Evolutionary conservation across 2,329 filamentous ascomycete genomes (phyloP).

Genomic region (Paecilomyces fulvus): DNA sequence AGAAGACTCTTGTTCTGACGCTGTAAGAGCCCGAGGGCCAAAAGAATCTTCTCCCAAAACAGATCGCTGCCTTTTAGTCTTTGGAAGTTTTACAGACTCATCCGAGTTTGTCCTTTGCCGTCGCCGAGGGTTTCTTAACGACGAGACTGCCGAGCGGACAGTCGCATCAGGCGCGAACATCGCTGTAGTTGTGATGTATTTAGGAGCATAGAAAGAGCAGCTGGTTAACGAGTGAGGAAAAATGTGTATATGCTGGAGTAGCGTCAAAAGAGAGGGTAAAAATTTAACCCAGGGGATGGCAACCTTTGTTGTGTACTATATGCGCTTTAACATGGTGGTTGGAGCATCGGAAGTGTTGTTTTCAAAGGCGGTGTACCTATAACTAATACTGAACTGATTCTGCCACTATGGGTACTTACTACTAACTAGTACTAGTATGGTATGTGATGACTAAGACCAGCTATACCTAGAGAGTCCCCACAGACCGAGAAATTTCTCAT

Average conservation of each 20-base stretch:
- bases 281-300: not conserved
- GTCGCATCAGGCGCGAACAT: constrained; percentile 33
- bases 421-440: too few species aligned
- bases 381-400: not conserved
- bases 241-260: not conserved
- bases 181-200: constrained; percentile 4
- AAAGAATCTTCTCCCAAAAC: constrained; percentile 28
- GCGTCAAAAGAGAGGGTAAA: not conserved
- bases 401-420: not conserved
- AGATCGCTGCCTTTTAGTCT: constrained; percentile 41
- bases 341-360: not conserved
- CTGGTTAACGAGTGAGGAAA: not conserved
- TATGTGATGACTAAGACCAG: not conserved
- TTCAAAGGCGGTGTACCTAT: not conserved
- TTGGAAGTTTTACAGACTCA: constrained; percentile 37
- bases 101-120: constrained; percentile 36
- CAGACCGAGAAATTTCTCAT: not conserved
- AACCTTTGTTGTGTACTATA: not conserved
- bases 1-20: constrained; percentile 11
- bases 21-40: constrained; percentile 16
- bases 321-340: not conserved
- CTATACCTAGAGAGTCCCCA: not conserved
- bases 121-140: constrained; percentile 28
- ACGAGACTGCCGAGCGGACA: constrained; percentile 7
- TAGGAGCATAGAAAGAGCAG: not conserved